A percentile compares a stretch with the other conserved stretches of the same genome.
Conservation (phyloP, 345 rosid species). For the Psidium friedrichsthalianum region DNA sequence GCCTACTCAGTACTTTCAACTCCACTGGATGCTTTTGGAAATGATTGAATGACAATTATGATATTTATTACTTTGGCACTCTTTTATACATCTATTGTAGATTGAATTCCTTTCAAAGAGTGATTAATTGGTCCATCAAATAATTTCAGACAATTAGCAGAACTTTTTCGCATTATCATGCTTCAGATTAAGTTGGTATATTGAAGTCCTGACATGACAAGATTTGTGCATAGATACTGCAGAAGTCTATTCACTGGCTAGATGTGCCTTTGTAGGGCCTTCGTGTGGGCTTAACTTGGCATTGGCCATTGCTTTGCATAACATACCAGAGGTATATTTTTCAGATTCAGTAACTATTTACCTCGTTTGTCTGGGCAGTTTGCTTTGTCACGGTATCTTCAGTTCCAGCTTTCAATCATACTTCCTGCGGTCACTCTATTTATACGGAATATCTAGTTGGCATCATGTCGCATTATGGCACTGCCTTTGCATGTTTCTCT, state of each 20-base stretch:
- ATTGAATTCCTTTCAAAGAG: neutral
- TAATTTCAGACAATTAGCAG: neutral
- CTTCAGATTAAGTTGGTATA: neutral
- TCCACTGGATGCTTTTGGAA: neutral
- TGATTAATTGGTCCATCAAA: neutral
- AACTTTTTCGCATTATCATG: neutral
- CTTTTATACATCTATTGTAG: neutral
- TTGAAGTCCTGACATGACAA: neutral
- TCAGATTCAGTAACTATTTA: neutral
- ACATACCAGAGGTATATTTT: conserved; percentile 84
- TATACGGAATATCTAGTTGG: neutral
- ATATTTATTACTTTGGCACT: neutral
- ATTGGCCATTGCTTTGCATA: conserved; percentile 93
- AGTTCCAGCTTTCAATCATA: neutral
- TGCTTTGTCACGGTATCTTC: neutral
- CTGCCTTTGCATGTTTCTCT: neutral
- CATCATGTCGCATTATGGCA: neutral
- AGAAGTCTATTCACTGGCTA: conserved; percentile 1
- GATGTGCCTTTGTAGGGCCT: conserved; percentile 47
- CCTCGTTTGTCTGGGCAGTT: neutral
- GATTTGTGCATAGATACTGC: neutral
- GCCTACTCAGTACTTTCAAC: neutral
- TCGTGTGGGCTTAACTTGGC: conserved; percentile 95
- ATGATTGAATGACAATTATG: neutral
- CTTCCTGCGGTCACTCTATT: neutral